Evolutionary conservation across 2,329 filamentous ascomycete genomes (phyloP).

Genomic region (Teratosphaeria pseudoeucalypti): DNA sequence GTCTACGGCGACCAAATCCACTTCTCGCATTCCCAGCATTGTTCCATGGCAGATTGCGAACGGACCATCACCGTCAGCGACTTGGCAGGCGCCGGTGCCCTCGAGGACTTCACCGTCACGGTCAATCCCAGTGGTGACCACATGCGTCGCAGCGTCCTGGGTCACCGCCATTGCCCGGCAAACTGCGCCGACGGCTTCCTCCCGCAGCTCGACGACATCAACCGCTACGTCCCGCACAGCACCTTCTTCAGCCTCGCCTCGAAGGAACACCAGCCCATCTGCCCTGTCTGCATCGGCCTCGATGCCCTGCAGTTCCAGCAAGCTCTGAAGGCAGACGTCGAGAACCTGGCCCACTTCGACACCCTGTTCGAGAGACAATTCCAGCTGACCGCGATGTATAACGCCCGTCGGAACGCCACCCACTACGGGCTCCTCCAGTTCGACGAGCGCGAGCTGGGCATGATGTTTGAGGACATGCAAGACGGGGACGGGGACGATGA

Average conservation of each 20-base stretch:
- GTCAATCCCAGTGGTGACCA: constrained; percentile 11
- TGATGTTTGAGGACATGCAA: constrained; percentile 16
- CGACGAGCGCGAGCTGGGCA: constrained; percentile 20
- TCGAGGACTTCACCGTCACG: constrained; percentile 3
- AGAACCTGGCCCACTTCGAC: background rate
- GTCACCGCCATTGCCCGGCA: constrained; percentile 5
- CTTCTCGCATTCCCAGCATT: constrained; percentile 2
- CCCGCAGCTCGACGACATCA: background rate
- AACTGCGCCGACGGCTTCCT: constrained; percentile 15
- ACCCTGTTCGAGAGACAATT: background rate
- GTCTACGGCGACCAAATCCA: constrained; percentile 12
- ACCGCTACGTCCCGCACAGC: constrained; percentile 3
- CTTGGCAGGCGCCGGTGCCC: constrained; percentile 4
- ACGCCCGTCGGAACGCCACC: constrained; percentile 4
- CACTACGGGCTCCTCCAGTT: constrained; percentile 15
- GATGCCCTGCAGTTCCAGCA: constrained; percentile 14
- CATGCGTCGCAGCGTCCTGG: constrained; percentile 7
- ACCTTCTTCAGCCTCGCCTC: constrained; percentile 11
- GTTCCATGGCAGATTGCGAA: constrained; percentile 3
- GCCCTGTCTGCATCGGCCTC: constrained; percentile 19
- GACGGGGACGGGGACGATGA: constrained; percentile 5
- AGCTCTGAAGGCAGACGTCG: background rate
- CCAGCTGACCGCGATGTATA: background rate
- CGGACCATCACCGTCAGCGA: constrained; percentile 5
- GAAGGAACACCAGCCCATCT: constrained; percentile 11